Evolutionary conservation across 768 basidiomycete species (phyloP).

Genomic region (Pulveroboletus sp.): DNA sequence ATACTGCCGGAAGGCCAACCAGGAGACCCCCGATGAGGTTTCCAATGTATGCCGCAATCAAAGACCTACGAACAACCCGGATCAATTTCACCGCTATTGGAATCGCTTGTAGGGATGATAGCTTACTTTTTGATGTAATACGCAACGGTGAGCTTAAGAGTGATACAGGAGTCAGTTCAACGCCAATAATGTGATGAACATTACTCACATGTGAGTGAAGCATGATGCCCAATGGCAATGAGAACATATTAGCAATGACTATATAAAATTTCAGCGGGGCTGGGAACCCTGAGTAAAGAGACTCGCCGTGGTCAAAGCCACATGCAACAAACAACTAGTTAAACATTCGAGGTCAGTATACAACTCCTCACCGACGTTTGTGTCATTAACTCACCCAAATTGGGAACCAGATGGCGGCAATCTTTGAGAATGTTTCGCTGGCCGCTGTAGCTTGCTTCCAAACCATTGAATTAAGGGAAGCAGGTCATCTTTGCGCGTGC

Average conservation of each 20-base stretch:
- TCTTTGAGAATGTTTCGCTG: slow-evolving; percentile 65
- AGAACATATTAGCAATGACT: slow-evolving; percentile 79
- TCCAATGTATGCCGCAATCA: slow-evolving; percentile 61
- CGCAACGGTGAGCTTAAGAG: slow-evolving; percentile 30
- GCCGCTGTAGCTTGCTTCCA: slow-evolving; percentile 64
- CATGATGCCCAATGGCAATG: slow-evolving; percentile 65
- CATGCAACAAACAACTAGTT: slow-evolving; percentile 63
- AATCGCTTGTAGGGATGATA: not conserved
- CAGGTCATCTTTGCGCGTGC: slow-evolving; percentile 17
- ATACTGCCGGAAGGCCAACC: slow-evolving; percentile 59
- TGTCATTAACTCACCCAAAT: slow-evolving; percentile 51
- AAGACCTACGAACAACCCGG: slow-evolving; percentile 36
- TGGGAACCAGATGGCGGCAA: slow-evolving; percentile 66
- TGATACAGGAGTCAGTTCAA: not conserved
- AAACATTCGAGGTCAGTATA: not conserved
- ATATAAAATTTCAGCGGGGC: not conserved
- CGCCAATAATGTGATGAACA: not conserved
- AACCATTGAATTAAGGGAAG: slow-evolving; percentile 1
- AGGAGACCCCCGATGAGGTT: slow-evolving; percentile 63
- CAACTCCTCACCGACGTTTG: not conserved
- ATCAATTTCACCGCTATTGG: not conserved
- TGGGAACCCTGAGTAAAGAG: not conserved
- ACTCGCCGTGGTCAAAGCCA: slow-evolving; percentile 63
- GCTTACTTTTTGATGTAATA: slow-evolving; percentile 65
- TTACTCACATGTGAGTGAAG: slow-evolving; percentile 56